phyloP scores from a whole-genome alignment of 2,329 filamentous ascomycete genomes.

The Ophiognomonia clavigignenti-juglandacearum region DNA sequence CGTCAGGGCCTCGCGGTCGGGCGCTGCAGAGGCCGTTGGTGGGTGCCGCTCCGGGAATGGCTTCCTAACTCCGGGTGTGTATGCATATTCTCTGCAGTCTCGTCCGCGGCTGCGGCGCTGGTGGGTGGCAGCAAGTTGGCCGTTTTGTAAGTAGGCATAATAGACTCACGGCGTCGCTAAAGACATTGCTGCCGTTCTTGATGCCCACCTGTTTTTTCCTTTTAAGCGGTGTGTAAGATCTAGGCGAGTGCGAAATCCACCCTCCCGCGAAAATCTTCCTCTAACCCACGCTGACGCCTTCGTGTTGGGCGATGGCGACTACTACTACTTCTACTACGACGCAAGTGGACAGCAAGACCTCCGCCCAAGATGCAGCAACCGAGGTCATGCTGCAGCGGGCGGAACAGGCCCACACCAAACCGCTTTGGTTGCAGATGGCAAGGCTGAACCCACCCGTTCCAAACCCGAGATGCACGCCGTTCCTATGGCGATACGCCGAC shows the following conservation, averaged over 20 bases:
- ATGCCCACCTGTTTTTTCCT: neutral
- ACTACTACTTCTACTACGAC: too few species aligned
- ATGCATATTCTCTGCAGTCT: neutral
- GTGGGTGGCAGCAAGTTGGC: too few species aligned
- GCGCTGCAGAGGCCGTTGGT: neutral
- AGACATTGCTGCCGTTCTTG: too few species aligned
- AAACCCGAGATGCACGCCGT: conserved; percentile 33
- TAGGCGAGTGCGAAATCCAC: too few species aligned
- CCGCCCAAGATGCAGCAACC: conserved; percentile 12
- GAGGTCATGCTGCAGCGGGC: conserved; percentile 7
- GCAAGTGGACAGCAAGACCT: conserved; percentile 1
- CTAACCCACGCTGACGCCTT: conserved; percentile 1
- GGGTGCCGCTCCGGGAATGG: neutral
- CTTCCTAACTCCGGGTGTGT: conserved; percentile 9
- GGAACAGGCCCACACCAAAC: conserved; percentile 21
- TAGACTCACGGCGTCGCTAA: neutral
- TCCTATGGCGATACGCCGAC: conserved; percentile 28
- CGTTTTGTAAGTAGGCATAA: too few species aligned
- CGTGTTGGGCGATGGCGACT: conserved; percentile 6
- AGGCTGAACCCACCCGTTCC: conserved; percentile 38
- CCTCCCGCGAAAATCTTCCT: too few species aligned
- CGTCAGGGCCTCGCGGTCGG: neutral
- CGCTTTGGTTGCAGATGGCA: conserved; percentile 41
- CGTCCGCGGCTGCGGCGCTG: neutral
- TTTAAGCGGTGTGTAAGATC: neutral